Base-by-base conservation (phyloP, 1,284 basidiomycete species). In the Exsudoporus floridanus region DNA sequence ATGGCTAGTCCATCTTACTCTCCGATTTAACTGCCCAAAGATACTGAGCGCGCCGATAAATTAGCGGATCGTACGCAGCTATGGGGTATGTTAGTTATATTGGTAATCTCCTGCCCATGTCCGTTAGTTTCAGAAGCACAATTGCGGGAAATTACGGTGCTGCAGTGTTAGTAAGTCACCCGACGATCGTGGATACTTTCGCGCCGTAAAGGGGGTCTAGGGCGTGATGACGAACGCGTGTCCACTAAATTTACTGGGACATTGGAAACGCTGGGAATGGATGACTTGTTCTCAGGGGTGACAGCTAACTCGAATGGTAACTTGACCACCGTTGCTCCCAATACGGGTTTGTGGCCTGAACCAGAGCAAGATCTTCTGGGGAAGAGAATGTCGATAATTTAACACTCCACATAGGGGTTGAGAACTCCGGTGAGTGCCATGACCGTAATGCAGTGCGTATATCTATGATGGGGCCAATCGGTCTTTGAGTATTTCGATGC, bases 401-500 rank as follows among this genome's bases (percentile, higher is more conserved):
- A 21, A 30, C 28, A 7, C 33, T 25, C 28, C 38, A 36, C 12
- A 33, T 25, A 35, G 55, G 36, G 30, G 50, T 16, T 35, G 27
- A 41, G 50, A 16, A 47, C 27, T 23, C n/a, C 23, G 41, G 50
- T 27, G 38, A 51, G 61, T 50, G 21, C 23, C 16, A 35, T 53
- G 36, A 28, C 49, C 41, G 34, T 13, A 5, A 42, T 52, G 35
- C 53, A 23, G 39, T 50, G 47, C 27, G 45, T 31, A 19, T 25
- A n/a, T 21, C 36, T 27, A 27, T 40, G 40, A 49, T 35, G 40
- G 42, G 38, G 19, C 23, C 23, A 27, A 41, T 46, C 31, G 42
- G 53, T 14, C n/a, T 21, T 53, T 13, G 19, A 16, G n/a, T 37
- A 36, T 43, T 28, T 21, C 23, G 21, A 43, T 38, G 53, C 53